phyloP scores from a whole-genome alignment of 2,329 filamentous ascomycete species.

The Calonectria honghensis region DNA sequence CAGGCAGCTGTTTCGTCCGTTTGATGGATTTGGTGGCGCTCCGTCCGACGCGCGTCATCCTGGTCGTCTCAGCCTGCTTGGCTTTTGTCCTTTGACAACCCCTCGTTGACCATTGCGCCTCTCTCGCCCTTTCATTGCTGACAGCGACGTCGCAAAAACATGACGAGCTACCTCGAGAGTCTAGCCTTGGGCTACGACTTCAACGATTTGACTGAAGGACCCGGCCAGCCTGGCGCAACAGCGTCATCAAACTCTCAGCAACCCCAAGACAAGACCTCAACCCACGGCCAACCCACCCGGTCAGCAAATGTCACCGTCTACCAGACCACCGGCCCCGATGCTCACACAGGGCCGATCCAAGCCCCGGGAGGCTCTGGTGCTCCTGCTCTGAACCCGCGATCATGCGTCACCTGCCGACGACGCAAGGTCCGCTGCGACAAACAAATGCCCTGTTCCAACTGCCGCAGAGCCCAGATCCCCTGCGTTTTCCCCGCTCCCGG shows the following conservation, averaged over 20 bases:
- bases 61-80: constrained; percentile 23
- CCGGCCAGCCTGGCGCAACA: constrained; percentile 49
- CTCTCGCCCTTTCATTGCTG: background rate
- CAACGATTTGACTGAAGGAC: constrained; percentile 50
- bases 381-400: constrained; percentile 67
- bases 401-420: constrained; percentile 70
- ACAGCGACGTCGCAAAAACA: constrained; percentile 45
- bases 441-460: constrained; percentile 85
- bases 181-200: constrained; percentile 52
- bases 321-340: constrained; percentile 63
- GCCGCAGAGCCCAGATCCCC: constrained; percentile 80
- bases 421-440: constrained; percentile 88
- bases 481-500: constrained; percentile 86
- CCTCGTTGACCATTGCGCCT: constrained; percentile 31
- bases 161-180: constrained; percentile 52
- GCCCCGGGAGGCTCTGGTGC: constrained; percentile 59
- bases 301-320: constrained; percentile 62
- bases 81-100: constrained; percentile 14
- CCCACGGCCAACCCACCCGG: constrained; percentile 46
- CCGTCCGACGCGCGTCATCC: constrained; percentile 27
- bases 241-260: constrained; percentile 51
- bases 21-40: constrained; percentile 35
- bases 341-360: constrained; percentile 60
- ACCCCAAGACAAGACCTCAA: constrained; percentile 38
- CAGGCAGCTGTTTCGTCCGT: constrained; percentile 30